Evolutionary conservation across 257 asterid species (phyloP), one percentile per base, ranked within the genome.

Genomic region (Nicotiana tabacum): DNA sequence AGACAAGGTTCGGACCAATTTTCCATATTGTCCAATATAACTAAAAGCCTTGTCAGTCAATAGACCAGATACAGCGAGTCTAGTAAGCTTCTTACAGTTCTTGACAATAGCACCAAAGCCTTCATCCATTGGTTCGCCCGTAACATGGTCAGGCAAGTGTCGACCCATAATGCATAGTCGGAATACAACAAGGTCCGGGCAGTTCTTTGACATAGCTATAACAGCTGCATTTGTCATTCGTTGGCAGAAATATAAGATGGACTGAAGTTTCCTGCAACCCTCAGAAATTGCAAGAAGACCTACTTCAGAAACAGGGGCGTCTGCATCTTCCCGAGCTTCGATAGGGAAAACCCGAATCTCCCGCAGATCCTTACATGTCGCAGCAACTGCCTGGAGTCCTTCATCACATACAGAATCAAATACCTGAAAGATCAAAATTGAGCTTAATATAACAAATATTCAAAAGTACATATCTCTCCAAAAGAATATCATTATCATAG

Each of bases 91-190:
- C 87, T 90, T 85, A 85, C 93, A 90, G 79, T 90, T 90, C 89
- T 85, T 88, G 79, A 90, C 93, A 82, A 90, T 90, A 74, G 93
- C 91, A 16, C 89, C 91, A 65, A 90, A 90, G 39, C 93, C 93
- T 85, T 90, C 93, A 60, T 90, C 93, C 93, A 90, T 90, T 18
- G 93, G 85, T 60, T 87, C 88, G n/a, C 89, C 86, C 17, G 91
- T 90, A 29, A 77, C 15, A 35, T 83, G 90, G 69, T 90, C 93
- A 9, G 89, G 93, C 46, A 82, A 82, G 77, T 84, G 91, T 16
- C 90, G 82, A 11, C 88, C 91, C 90, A 90, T 90, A 56, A 90
- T 90, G 74, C 93, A 90, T 32, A 90, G 89, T 56, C 93, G 93
- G 81, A 90, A 90, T 21, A 90, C 93, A 43, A 68, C 87, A 77